A percentile compares a stretch with the other conserved stretches of the same genome.
Conservation (phyloP, 108 stramenopile species). For the Stephanodiscus triporus region DNA sequence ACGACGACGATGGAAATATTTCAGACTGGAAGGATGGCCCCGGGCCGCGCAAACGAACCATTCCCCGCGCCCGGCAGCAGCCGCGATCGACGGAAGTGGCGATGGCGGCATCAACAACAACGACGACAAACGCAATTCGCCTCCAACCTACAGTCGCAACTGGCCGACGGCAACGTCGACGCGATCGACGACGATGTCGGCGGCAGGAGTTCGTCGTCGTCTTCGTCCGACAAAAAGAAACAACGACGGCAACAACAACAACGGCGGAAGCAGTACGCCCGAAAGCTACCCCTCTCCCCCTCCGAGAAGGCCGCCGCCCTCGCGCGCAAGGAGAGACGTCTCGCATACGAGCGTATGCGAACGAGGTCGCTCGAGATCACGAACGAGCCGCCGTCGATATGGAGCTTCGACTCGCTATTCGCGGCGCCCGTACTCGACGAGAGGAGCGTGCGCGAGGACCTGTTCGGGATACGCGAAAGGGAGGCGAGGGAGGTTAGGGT, state of each 20-base stretch:
- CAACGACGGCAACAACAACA: conserved; percentile 6
- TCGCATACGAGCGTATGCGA: conserved; percentile 66
- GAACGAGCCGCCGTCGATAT: conserved; percentile 64
- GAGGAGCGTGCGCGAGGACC: conserved; percentile 65
- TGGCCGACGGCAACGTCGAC: too few relatives aligned
- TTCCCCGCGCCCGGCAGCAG: too few relatives aligned
- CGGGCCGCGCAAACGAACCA: too few relatives aligned
- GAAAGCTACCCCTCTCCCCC: conserved; percentile 45
- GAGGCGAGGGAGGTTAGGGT: conserved; percentile 16
- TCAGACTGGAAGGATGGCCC: too few relatives aligned
- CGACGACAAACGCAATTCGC: too few relatives aligned
- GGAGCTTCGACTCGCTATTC: conserved; percentile 85
- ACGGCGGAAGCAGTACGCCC: conserved; percentile 31
- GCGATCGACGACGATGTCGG: too few relatives aligned
- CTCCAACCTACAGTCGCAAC: too few relatives aligned
- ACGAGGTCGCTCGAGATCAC: conserved; percentile 24
- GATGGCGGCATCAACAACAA: too few relatives aligned
- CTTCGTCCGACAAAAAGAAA: not conserved
- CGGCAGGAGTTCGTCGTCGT: too few relatives aligned
- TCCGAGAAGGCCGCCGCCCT: conserved; percentile 38
- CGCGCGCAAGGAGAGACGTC: conserved; percentile 54
- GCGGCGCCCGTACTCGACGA: conserved; percentile 79
- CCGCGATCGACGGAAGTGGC: too few relatives aligned
- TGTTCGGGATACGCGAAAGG: conserved; percentile 54
- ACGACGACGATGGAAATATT: too few relatives aligned